These are phyloP conservation scores for Ploettnerulaceae sp. DNA, from an alignment of 2,329 filamentous ascomycete species.

Conservation along the genomic window DNA sequence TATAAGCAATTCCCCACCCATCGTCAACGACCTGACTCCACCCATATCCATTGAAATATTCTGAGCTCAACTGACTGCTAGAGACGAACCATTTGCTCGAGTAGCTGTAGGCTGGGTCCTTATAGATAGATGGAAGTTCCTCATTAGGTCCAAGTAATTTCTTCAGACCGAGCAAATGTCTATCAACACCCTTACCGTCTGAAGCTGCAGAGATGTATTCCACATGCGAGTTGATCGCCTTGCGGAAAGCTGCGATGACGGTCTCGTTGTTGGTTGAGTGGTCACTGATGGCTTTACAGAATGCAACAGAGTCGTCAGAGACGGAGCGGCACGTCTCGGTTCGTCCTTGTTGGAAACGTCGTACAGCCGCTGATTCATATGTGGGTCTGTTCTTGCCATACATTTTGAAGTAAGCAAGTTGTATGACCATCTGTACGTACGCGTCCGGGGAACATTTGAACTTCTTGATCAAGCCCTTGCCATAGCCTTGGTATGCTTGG, in stretches of 20 bases:
- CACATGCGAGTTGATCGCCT: slow-evolving; percentile 74
- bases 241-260: slow-evolving; percentile 71
- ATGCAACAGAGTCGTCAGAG: slow-evolving; percentile 84
- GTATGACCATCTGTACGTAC: slow-evolving; percentile 97
- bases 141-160: slow-evolving; percentile 78
- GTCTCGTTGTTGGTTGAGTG: slow-evolving; percentile 56
- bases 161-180: slow-evolving; percentile 96
- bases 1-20: slow-evolving; percentile 96
- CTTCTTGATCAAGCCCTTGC: slow-evolving; percentile 98
- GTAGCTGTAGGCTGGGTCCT: slow-evolving; percentile 82
- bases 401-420: slow-evolving; percentile 98
- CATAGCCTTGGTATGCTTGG: slow-evolving; percentile 94
- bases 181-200: slow-evolving; percentile 89
- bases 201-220: slow-evolving; percentile 88
- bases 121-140: slow-evolving; percentile 75
- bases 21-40: slow-evolving; percentile 97
- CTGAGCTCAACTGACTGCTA: slow-evolving; percentile 83
- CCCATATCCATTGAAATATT: slow-evolving; percentile 98
- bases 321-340: slow-evolving; percentile 94
- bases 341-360: slow-evolving; percentile 91
- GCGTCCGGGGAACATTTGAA: slow-evolving; percentile 98
- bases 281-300: slow-evolving; percentile 83
- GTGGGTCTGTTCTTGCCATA: slow-evolving; percentile 96
- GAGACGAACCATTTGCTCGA: slow-evolving; percentile 85
- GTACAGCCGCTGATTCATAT: slow-evolving; percentile 92